Conservation (phyloP, 2,329 filamentous ascomycete genomes). For the Hawksworthiomyces lignivorus region DNA sequence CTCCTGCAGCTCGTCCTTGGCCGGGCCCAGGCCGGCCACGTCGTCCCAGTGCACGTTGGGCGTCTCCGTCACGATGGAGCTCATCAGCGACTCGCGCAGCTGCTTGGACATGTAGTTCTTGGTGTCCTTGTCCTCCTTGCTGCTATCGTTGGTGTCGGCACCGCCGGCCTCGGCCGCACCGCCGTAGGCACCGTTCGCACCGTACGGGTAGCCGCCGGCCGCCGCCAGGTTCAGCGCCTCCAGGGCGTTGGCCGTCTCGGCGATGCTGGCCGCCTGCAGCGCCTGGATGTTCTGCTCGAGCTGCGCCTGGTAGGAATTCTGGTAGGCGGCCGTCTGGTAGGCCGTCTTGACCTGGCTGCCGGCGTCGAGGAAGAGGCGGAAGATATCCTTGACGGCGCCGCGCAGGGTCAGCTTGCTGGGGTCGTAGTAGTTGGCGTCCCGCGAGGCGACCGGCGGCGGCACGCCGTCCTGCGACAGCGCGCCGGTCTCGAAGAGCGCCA, state of each 20-base stretch:
- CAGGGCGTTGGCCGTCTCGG: not conserved
- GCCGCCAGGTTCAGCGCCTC: not conserved
- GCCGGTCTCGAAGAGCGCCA: too few relatives aligned
- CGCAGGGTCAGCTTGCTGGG: constrained; percentile 1
- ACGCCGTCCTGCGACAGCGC: too few relatives aligned
- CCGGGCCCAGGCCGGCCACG: constrained; percentile 13
- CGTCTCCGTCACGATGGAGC: constrained; percentile 13
- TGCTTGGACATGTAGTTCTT: constrained; percentile 4
- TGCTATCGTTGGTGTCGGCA: not conserved
- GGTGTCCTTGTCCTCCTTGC: not conserved
- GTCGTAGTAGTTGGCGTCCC: too few relatives aligned
- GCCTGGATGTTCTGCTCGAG: not conserved
- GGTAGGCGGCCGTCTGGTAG: not conserved
- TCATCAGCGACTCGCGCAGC: constrained; percentile 4
- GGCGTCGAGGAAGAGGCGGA: constrained; percentile 1
- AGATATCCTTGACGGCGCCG: constrained; percentile 5
- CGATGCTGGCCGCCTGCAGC: not conserved
- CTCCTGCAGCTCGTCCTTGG: constrained; percentile 17
- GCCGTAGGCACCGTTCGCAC: too few relatives aligned
- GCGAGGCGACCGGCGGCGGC: too few relatives aligned
- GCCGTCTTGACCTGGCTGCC: not conserved
- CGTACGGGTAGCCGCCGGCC: too few relatives aligned
- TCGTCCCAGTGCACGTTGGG: constrained; percentile 17
- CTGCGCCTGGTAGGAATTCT: not conserved
- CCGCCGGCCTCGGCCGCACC: too few relatives aligned